Evolutionary conservation across 805 yeast genomes (phyloP).

Genomic region (Candida ficus): DNA sequence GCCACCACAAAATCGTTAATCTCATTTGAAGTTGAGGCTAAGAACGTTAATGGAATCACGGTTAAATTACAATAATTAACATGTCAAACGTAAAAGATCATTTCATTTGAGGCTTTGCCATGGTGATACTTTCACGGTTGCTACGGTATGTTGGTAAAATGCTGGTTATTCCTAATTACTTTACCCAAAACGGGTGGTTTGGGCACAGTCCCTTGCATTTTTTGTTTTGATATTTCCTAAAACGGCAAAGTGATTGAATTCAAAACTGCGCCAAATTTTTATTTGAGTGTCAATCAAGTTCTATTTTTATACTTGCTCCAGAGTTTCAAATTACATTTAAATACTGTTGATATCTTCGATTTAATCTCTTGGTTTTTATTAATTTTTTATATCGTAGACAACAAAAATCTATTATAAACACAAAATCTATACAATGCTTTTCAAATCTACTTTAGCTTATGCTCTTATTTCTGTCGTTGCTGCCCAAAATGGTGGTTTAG

Average conservation of each 20-base stretch:
- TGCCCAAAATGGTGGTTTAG: conserved; percentile 9
- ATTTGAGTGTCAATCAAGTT: not conserved
- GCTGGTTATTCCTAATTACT: no score
- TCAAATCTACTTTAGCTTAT: conserved; percentile 2
- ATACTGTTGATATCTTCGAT: no score
- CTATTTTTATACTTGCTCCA: not conserved
- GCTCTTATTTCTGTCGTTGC: conserved; percentile 2
- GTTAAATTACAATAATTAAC: no score
- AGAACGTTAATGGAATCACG: not conserved
- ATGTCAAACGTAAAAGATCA: no score
- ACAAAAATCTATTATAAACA: no score
- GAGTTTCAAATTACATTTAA: not conserved
- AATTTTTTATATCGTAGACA: no score
- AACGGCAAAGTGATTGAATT: conserved; percentile 4
- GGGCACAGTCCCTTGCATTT: not conserved
- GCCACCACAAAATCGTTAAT: not conserved
- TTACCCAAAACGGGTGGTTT: no score
- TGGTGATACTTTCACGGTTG: not conserved
- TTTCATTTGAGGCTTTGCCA: no score
- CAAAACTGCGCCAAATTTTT: not conserved
- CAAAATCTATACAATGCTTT: conserved; percentile 3
- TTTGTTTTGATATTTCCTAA: conserved; percentile 7
- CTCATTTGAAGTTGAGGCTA: not conserved
- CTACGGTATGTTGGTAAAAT: not conserved
- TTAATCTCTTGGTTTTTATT: no score